Conservation (phyloP, 345 rosid genomes). For the Acer saccharum region DNA sequence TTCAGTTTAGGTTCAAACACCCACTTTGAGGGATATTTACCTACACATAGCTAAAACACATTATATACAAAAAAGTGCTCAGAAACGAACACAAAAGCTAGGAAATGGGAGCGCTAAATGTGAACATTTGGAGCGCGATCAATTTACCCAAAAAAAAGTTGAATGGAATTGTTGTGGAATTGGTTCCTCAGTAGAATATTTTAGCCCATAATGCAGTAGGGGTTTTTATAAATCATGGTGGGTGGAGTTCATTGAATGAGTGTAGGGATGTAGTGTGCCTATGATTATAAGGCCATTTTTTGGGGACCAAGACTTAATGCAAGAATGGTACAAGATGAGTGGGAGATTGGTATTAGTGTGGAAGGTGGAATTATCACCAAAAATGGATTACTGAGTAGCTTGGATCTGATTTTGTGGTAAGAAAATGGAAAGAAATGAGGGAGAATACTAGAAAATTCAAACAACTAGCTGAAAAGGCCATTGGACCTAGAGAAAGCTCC, state of each 20-base stretch:
- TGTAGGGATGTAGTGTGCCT: slow-evolving; percentile 34
- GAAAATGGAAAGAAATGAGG: slow-evolving; percentile 29
- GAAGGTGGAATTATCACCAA: slow-evolving; percentile 25
- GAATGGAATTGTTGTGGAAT: slow-evolving; percentile 35
- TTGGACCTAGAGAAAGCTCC: slow-evolving; percentile 22
- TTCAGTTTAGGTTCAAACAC: too few relatives aligned
- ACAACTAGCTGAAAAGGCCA: slow-evolving; percentile 18
- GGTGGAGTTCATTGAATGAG: slow-evolving; percentile 45
- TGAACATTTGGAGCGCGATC: too few relatives aligned
- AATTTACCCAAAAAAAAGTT: slow-evolving; percentile 31
- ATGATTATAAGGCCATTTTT: slow-evolving; percentile 47
- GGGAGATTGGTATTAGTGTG: slow-evolving; percentile 27
- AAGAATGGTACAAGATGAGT: slow-evolving; percentile 32
- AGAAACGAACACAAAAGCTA: too few relatives aligned
- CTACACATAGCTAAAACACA: too few relatives aligned
- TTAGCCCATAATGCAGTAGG: slow-evolving; percentile 31
- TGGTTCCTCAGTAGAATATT: slow-evolving; percentile 41
- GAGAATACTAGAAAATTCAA: slow-evolving; percentile 18
- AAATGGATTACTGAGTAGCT: slow-evolving; percentile 10
- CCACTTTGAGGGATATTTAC: too few relatives aligned
- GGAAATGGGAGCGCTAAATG: too few relatives aligned
- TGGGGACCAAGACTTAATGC: slow-evolving; percentile 44
- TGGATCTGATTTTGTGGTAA: slow-evolving; percentile 14
- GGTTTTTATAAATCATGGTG: slow-evolving; percentile 39
- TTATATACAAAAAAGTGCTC: too few relatives aligned